phyloP scores from a whole-genome alignment of 2,329 filamentous ascomycete species.

The Stagonosporopsis vannaccii region DNA sequence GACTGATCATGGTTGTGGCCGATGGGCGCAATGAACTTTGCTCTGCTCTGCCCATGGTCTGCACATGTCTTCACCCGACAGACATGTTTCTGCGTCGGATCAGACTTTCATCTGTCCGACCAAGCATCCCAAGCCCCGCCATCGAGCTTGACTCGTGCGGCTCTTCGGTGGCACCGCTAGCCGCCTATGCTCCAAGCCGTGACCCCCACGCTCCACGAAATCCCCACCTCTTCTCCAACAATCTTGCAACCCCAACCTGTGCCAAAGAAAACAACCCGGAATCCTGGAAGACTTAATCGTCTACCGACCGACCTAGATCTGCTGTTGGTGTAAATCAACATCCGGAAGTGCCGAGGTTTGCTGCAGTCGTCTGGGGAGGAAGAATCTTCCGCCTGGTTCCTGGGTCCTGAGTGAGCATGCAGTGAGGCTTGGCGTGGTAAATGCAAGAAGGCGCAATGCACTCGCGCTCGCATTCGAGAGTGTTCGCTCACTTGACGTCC shows the following conservation, averaged over 20 bases:
- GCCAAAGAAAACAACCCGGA: constrained; percentile 13
- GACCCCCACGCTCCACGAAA: constrained; percentile 16
- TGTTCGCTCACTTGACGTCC: too few species aligned
- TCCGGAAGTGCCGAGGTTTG: not conserved
- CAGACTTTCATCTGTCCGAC: too few species aligned
- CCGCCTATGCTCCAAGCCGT: not conserved
- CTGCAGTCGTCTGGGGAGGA: not conserved
- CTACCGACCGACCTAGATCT: not conserved
- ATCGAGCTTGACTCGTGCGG: constrained; percentile 11
- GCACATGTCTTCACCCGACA: too few species aligned
- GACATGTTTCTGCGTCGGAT: too few species aligned
- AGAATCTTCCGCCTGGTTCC: not conserved
- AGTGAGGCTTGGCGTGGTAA: not conserved
- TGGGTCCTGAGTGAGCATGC: not conserved
- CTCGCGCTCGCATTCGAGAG: not conserved
- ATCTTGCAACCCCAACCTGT: constrained; percentile 3
- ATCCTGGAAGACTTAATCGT: not conserved
- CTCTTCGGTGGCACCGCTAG: constrained; percentile 5
- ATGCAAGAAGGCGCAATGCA: not conserved
- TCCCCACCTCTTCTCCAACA: constrained; percentile 15
- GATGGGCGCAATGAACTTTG: not conserved
- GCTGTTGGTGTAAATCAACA: not conserved
- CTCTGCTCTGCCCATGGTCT: not conserved
- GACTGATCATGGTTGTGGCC: not conserved
- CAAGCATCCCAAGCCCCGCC: constrained; percentile 5